Conservation (phyloP, 164 flowering plant species). For the Brasenia schreberi region DNA sequence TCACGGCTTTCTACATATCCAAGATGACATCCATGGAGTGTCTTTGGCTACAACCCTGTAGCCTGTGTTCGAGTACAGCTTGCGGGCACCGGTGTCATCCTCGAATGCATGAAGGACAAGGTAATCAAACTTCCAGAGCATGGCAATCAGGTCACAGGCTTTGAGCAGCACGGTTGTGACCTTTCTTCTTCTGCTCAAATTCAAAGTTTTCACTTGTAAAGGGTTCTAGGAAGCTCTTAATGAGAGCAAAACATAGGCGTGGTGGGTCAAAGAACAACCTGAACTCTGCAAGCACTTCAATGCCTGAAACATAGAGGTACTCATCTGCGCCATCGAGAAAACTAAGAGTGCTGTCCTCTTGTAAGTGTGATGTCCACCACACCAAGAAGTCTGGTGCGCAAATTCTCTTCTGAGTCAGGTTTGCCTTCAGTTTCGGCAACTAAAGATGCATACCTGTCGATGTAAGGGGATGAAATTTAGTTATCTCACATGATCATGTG, state of each 20-base stretch:
- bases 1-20: constrained; percentile 71
- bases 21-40: constrained; percentile 51
- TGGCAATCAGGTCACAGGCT: constrained; percentile 51
- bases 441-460: constrained; percentile 74
- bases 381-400: constrained; percentile 35
- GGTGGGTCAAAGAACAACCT: constrained; percentile 26
- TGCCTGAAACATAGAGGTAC: constrained; percentile 79
- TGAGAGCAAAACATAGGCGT: neutral
- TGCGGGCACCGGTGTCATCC: constrained; percentile 61
- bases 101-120: constrained; percentile 69
- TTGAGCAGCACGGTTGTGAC: constrained; percentile 67
- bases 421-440: constrained; percentile 38
- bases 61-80: constrained; percentile 62
- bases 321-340: constrained; percentile 51
- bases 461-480: no score
- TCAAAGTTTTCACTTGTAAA: neutral
- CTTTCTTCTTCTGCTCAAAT: constrained; percentile 46
- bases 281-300: constrained; percentile 57
- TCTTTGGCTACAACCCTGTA: constrained; percentile 52
- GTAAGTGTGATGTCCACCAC: constrained; percentile 60
- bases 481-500: no score
- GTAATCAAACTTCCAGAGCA: constrained; percentile 54
- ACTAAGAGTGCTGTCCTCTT: constrained; percentile 41
- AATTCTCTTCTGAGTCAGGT: constrained; percentile 1
- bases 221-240: neutral